Percentiles rank a stretch among this genome's conserved stretches.
Evolutionary conservation across 208 protist genomes (phyloP).

Genomic region (Acanthamoeba royreba): DNA sequence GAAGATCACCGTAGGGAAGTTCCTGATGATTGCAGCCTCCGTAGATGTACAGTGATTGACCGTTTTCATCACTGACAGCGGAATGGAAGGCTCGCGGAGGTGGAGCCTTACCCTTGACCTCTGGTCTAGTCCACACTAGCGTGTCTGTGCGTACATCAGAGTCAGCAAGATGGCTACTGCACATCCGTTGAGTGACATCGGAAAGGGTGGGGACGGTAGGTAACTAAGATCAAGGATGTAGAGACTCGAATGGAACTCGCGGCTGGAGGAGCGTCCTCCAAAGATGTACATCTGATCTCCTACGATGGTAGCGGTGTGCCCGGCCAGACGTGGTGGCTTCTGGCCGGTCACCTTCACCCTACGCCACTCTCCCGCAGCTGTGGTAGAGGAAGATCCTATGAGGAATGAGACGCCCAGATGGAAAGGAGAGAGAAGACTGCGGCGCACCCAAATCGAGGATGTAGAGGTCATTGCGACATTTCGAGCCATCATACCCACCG

Average conservation of each 20-base stretch:
- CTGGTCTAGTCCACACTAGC: background rate
- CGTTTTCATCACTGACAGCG: background rate
- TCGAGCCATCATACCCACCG: background rate
- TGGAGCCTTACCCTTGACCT: background rate
- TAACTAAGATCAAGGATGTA: background rate
- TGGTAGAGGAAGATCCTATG: background rate
- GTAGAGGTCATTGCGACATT: background rate
- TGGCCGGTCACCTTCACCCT: background rate
- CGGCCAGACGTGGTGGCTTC: background rate
- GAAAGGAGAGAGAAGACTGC: background rate
- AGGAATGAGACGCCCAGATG: background rate
- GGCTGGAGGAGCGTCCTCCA: background rate
- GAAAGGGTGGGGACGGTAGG: background rate
- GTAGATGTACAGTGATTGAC: background rate
- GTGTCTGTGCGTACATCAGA: background rate
- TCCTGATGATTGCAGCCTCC: background rate
- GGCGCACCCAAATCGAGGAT: background rate
- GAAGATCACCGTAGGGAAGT: background rate
- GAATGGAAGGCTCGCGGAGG: background rate
- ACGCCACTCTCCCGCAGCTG: background rate
- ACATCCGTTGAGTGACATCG: background rate
- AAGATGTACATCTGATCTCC: background rate
- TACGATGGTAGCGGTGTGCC: background rate
- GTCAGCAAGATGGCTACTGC: background rate
- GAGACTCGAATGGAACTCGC: background rate